Evolutionary conservation across 305 asterid species (phyloP), one percentile per base, ranked within the genome.

Genomic region (Fraxinus xanthoxyloides): DNA sequence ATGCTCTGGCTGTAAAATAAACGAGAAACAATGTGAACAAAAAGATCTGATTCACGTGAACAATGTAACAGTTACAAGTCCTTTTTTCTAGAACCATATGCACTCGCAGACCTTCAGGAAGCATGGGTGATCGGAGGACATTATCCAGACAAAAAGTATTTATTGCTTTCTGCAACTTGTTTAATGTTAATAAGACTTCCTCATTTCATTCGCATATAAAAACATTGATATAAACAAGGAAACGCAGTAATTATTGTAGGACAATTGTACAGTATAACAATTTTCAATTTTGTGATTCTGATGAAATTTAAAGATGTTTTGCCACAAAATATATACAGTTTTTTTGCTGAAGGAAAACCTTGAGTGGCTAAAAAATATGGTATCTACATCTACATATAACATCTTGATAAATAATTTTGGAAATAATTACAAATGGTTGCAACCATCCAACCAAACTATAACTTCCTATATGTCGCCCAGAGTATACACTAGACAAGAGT

Each of bases 1-100:
- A 84, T 97, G 98, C 87, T 97, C 99, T 30, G 99, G 98, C 99
- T 97, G 93, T 65, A 78, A 86, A 79, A 84, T 79, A 87, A 23
- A 80, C 12, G 2, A 30, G 21, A 67, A 30, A 36, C 38, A 30
- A 4, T 28, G 75, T 67, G 75, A 69, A 67, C 36, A 67, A 24
- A 67, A 28, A 30, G 35, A 12, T 12, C 4, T 7, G 75, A 69
- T 69, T 30, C 38, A 15, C 23, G 0, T 12, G 38, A 30, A 69
- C 36, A 28, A 15, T 28, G 40, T 69, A 13, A 69, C 75, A 4
- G 19, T 69, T 69, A 69, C 32, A 28, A 9, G 21, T 38, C 40
- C 36, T 10, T 31, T 28, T 28, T 69, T 30, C 23, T 28, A 69
- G 24, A 69, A 69, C 23, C 21, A 69, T 69, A 69, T 5, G 35